Evolutionary conservation across 768 basidiomycete species (phyloP), one percentile per base, ranked within the genome.

Genomic region (Tulasnella sp.): DNA sequence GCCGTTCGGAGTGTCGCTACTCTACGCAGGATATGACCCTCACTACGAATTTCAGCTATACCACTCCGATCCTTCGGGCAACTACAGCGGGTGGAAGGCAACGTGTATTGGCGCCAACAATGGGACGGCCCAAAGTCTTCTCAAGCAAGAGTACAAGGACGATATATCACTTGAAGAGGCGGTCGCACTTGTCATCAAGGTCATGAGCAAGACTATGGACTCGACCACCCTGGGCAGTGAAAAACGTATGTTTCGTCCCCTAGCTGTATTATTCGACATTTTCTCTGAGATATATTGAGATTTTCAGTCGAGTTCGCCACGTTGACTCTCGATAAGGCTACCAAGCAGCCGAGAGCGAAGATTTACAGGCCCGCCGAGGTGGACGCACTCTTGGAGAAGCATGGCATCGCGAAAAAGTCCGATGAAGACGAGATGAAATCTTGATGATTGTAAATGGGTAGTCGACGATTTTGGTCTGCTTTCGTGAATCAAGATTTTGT

Each of bases 151-250:
- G 71, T 98, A 97, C 75, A 94, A 96, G 71, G 96, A 98, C 65
- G 91, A 91, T 60, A 85, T 98, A 58, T 76, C 78, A 11, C 79
- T 98, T 42, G 88, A 94, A 69, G 93, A 95, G 49, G 94, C 93
- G 21, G 86, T 95, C 65, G 85, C 82, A n/a, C 77, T 99, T 21
- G 91, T 88, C 47, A 77, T 98, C 65, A 86, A 84, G 73, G 87
- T 91, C 55, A 94, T 99, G 92, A 94, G 92, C 78, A 98, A 97
- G 80, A 97, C 95, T 56, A 97, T 99, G 95, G 96, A 99, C 69
- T 93, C 90, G 64, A 97, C 95, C 29, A 97, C 91, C 47, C 72
- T 99, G 63, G 88, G 90, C 30, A 94, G 90, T 68, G 96, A 99
- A 75, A 98, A 97, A 72, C 75, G 96, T 96, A 66, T 68, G 92